Base-by-base conservation (phyloP, 805 yeast genomes). In the Clavispora fructus region DNA sequence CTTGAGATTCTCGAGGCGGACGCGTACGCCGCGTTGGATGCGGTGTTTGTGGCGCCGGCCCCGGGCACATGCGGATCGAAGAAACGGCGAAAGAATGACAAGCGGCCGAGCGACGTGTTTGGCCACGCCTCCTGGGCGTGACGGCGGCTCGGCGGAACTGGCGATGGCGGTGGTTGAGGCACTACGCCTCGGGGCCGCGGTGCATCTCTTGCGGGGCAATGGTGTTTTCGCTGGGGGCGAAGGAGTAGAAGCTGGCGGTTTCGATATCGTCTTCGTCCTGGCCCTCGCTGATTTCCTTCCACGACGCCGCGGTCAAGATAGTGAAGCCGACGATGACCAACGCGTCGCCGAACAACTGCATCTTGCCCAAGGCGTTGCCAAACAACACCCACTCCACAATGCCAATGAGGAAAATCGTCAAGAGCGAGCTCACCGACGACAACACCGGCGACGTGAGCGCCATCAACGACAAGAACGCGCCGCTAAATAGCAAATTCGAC, bases 371-470 rank as follows among this genome's bases (percentile, higher is more conserved):
- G 2, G 63, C 69, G 23, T 79, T 76, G 5, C 83, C 86, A 65
- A 85, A 85, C 9, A 85, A 54, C 0, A 75, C 44, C 83, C 85
- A 86, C 59, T 88, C 96, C 17, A 81, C 81, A 1, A 86, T 42
- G 0, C 96, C 95, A 39, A 89, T 94, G 44, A 88, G 62, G 51
- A 88, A 75, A 17, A 90, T 89, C 0, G 96, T 87, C 41, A 88
- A 73, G 47, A 88, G 67, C 0, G 89, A 78, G 30, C 54, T 66
- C 23, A 79, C 83, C 0, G 87, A 79, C 1, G 94, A 85, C 38
- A 89, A 68, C 1, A 89, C 95, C 0, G 96, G 96, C 4, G 87
- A 82, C 0, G 96, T 88, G 46, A 88, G 73, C 0, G 95, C 83
- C 86, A 88, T 86, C 52, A 88, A 67, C 2, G 89, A 76, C 48